Evolutionary conservation across 208 protist species (phyloP), one percentile per base, ranked within the genome.

Genomic region (Hexamita inflata): DNA sequence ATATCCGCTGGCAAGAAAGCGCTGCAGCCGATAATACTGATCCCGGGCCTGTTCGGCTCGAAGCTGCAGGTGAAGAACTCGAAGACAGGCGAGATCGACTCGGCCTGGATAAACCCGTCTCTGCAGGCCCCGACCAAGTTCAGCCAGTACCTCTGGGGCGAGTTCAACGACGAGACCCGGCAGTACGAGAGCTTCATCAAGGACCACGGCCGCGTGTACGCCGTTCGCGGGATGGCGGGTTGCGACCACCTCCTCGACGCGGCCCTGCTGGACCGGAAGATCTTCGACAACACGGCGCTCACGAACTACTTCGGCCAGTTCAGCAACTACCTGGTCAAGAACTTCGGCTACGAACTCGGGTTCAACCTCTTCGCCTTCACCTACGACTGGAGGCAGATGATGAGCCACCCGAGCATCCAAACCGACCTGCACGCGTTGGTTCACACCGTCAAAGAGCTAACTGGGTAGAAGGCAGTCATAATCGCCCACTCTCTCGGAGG

Each of bases 141-240:
- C n/a, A n/a, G n/a, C n/a, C 60, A 66, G 15, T 66, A 66, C 30
- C 60, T 66, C 24, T 66, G 60, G 60, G 60, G 60, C 60, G 15
- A 34, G 26, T 30, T 30, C 24, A 30, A 66, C 30, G 24, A 15
- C 29, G 60, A 66, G 60, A 66, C 60, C 24, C 29, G 34, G 30
- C 29, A 38, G 15, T 66, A 66, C 34, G 34, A 15, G 24, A 66
- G 60, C 34, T 66, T 38, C 34, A 38, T 34, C 30, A 30, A 66
- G 15, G 29, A 66, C 15, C 34, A 66, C 34, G 60, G 24, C 26
- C 24, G 34, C 15, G 30, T 34, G 29, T 30, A 30, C 13, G 30
- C 34, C 15, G 60, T 66, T 66, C 24, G 34, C 15, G 60, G 60
- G 24, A 15, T 66, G 34, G 60, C 15, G 26, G 60, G 60, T 24